A percentile compares a stretch with the other conserved stretches of the same genome.
Conservation (phyloP, 1,284 basidiomycete genomes). For the Bjerkandera adusta region DNA sequence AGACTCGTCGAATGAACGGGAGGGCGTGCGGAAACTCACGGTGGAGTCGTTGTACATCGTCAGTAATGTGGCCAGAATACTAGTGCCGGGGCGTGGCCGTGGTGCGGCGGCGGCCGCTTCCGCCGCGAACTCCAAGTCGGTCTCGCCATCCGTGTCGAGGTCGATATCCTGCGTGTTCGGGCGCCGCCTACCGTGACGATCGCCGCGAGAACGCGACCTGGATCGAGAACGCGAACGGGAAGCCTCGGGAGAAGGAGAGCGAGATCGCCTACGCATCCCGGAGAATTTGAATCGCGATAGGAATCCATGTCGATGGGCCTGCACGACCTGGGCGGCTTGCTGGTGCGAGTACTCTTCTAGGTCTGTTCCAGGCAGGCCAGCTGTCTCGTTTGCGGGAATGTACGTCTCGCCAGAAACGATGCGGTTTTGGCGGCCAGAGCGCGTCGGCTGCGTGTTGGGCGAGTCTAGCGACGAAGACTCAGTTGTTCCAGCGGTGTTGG, state of each 20-base stretch:
- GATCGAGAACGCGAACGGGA: background rate
- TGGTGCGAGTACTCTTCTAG: slow-evolving; percentile 28
- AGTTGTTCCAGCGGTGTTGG: slow-evolving; percentile 16
- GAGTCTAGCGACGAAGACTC: slow-evolving; percentile 18
- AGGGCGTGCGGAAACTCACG: background rate
- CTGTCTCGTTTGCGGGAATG: slow-evolving; percentile 32
- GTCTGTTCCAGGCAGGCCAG: slow-evolving; percentile 32
- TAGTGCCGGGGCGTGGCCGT: slow-evolving; percentile 30
- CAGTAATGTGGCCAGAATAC: slow-evolving; percentile 52
- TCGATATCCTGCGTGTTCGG: background rate
- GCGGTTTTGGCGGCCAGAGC: too few relatives aligned
- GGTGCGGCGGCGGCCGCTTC: slow-evolving; percentile 21
- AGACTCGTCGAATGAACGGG: slow-evolving; percentile 22
- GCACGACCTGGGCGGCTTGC: slow-evolving; percentile 21
- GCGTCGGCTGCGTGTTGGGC: slow-evolving; percentile 11
- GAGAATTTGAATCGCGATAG: slow-evolving; percentile 14
- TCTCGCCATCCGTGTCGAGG: slow-evolving; percentile 14
- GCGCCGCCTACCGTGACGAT: slow-evolving; percentile 7
- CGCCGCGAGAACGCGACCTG: too few relatives aligned
- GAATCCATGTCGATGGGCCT: slow-evolving; percentile 25
- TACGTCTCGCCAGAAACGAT: slow-evolving; percentile 29
- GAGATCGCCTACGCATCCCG: too few relatives aligned
- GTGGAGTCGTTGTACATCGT: slow-evolving; percentile 43
- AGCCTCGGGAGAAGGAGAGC: background rate
- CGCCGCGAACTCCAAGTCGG: slow-evolving; percentile 27